These are phyloP conservation scores for Botryotinia narcissicola DNA, from an alignment of 2,329 filamentous ascomycete genomes.

Conservation along the genomic window DNA sequence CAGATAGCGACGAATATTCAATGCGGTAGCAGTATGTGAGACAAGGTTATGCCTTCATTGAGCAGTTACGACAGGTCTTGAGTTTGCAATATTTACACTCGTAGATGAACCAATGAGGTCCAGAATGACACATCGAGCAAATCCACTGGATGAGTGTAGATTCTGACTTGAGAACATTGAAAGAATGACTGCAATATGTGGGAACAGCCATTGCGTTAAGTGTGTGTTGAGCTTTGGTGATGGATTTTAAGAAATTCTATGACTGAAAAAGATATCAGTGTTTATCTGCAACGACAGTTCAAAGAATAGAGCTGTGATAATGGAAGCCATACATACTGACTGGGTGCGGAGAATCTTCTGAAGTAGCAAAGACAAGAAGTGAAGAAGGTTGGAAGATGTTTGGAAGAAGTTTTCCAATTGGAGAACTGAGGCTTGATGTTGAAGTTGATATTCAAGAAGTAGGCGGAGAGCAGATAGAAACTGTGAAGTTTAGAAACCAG, in stretches of 20 bases:
- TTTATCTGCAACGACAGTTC: neutral
- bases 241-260: neutral
- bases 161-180: conserved; percentile 66
- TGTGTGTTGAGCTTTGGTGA: neutral
- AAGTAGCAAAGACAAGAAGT: neutral
- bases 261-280: conserved; percentile 7
- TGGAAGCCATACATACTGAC: conserved; percentile 7
- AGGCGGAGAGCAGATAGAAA: neutral
- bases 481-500: neutral
- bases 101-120: conserved; percentile 66
- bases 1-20: neutral
- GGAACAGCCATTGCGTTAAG: conserved; percentile 49
- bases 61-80: conserved; percentile 60
- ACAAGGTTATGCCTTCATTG: conserved; percentile 33
- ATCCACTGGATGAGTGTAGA: conserved; percentile 64
- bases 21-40: neutral
- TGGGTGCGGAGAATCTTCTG: neutral
- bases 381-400: neutral
- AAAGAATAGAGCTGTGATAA: neutral
- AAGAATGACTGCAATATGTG: conserved; percentile 58
- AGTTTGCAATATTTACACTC: conserved; percentile 68
- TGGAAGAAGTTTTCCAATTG: neutral
- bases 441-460: neutral
- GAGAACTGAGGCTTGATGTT: neutral
- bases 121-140: conserved; percentile 62